Evolutionary conservation across 768 basidiomycete genomes (phyloP).

Genomic region (Mycena albidolilacea): DNA sequence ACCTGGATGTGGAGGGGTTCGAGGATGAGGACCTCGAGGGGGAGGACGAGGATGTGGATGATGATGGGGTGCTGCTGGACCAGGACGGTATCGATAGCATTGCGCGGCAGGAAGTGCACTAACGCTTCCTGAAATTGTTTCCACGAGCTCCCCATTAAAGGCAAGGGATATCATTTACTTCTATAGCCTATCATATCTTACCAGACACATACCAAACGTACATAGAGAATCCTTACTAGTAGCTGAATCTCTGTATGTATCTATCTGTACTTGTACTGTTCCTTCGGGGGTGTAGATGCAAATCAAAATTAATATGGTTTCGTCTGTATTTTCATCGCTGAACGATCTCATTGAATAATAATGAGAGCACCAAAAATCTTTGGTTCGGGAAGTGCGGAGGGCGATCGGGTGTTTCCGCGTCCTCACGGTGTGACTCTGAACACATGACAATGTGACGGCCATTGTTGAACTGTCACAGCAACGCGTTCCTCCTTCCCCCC

Average conservation of each 20-base stretch:
- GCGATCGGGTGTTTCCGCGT: background rate
- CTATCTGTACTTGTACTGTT: slow-evolving; percentile 28
- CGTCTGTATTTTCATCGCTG: too few relatives aligned
- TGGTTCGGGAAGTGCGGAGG: background rate
- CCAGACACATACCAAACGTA: slow-evolving; percentile 4
- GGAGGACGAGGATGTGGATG: slow-evolving; percentile 40
- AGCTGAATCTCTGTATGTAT: slow-evolving; percentile 11
- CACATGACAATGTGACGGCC: slow-evolving; percentile 1
- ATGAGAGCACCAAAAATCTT: too few relatives aligned
- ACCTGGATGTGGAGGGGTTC: slow-evolving; percentile 35
- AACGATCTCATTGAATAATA: too few relatives aligned
- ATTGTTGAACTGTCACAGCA: background rate
- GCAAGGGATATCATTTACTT: slow-evolving; percentile 16
- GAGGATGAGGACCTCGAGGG: slow-evolving; percentile 39
- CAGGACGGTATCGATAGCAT: slow-evolving; percentile 41
- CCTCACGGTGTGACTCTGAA: background rate
- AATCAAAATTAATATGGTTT: too few relatives aligned
- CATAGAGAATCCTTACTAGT: slow-evolving; percentile 12
- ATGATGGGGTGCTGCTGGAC: slow-evolving; percentile 39
- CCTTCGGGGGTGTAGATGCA: background rate
- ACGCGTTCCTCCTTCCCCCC: background rate
- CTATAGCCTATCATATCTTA: slow-evolving; percentile 27
- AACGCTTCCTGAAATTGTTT: slow-evolving; percentile 26
- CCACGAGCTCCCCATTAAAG: background rate
- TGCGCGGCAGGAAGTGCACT: slow-evolving; percentile 40